phyloP scores from a whole-genome alignment of 192 early-diverging fungal species.

The Linnemannia hyalina region DNA sequence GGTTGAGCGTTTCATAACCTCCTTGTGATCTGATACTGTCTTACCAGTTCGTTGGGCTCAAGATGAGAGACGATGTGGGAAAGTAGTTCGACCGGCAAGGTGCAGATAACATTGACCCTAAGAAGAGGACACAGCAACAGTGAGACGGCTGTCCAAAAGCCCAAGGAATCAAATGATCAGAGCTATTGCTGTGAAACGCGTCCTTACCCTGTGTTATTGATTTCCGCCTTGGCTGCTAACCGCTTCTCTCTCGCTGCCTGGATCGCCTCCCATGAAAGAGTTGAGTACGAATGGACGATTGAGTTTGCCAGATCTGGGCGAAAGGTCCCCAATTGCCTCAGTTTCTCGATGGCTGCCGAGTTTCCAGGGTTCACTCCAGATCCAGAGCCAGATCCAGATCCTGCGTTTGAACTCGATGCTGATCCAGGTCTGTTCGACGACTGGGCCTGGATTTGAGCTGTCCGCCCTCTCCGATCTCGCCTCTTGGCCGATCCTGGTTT shows the following conservation, averaged over 20 bases:
- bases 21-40: background rate
- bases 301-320: conserved; percentile 46
- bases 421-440: background rate
- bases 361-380: background rate
- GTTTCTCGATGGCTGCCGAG: conserved; percentile 14
- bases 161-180: background rate
- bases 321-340: conserved; percentile 27
- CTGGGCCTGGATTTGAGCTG: conserved; percentile 10
- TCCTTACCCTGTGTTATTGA: conserved; percentile 23
- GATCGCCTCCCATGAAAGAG: conserved; percentile 38
- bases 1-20: background rate
- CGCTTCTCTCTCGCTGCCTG: conserved; percentile 48
- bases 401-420: background rate
- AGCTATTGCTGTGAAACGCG: background rate
- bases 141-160: background rate
- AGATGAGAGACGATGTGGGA: conserved; percentile 45
- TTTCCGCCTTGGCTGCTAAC: conserved; percentile 24
- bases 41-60: conserved; percentile 43
- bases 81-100: conserved; percentile 40
- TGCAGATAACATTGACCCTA: conserved; percentile 40
- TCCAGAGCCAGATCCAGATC: conserved; percentile 17
- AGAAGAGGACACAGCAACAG: background rate
- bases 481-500: conserved; percentile 39
- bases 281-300: conserved; percentile 44
- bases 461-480: conserved; percentile 30